Conservation (phyloP, 176 grass and related monocot genomes). For the Microstegium vimineum region DNA sequence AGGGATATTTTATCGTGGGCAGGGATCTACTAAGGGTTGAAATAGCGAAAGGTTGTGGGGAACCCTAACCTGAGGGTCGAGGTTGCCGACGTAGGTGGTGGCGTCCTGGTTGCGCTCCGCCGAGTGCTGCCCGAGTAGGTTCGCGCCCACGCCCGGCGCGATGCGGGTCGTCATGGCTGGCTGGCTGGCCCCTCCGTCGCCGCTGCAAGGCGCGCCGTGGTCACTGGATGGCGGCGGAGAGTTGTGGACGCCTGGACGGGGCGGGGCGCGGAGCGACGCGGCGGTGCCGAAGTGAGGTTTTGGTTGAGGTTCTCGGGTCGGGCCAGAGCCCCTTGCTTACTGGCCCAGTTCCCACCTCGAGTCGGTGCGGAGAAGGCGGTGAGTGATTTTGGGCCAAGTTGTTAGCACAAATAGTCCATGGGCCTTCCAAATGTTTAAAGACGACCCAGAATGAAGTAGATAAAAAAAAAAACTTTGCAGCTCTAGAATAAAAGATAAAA, state of each 20-base stretch:
- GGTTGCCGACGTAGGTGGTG: constrained; percentile 96
- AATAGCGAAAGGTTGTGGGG: background rate
- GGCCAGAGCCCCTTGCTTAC: background rate
- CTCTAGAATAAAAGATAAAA: background rate
- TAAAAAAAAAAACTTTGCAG: background rate
- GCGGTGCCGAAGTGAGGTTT: constrained; percentile 22
- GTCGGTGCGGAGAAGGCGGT: background rate
- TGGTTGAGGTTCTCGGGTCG: constrained; percentile 8
- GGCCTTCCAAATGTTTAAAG: background rate
- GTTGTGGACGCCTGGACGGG: too few relatives aligned
- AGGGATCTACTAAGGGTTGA: background rate
- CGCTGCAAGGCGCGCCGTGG: background rate
- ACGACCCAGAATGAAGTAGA: too few relatives aligned
- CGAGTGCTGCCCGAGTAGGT: constrained; percentile 92
- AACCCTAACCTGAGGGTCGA: constrained; percentile 81
- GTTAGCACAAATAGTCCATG: background rate
- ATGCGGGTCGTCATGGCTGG: constrained; percentile 85
- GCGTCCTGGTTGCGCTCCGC: constrained; percentile 98
- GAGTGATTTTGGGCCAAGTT: background rate
- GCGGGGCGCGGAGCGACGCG: background rate
- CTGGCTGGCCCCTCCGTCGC: background rate
- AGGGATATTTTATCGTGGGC: background rate
- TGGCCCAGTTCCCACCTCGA: background rate
- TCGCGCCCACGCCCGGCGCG: constrained; percentile 94
- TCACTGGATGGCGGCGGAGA: background rate